These are phyloP conservation scores for Carex scoparia DNA, from an alignment of 176 grass and related monocot genomes.

Conservation along the genomic window DNA sequence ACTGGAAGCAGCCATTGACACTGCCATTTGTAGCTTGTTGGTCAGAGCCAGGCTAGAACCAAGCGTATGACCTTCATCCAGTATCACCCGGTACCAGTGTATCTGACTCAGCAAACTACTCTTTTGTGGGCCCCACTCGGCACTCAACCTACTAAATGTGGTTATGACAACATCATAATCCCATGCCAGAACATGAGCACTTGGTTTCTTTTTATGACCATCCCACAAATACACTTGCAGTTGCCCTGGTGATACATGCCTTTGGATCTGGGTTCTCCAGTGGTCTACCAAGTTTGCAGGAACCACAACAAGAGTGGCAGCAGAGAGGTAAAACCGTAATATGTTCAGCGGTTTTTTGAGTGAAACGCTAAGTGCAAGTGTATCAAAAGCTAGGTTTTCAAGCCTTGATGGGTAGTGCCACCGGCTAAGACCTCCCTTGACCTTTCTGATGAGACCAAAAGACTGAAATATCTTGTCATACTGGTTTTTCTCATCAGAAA, in stretches of 20 bases:
- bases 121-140: constrained; percentile 79
- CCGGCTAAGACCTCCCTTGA: constrained; percentile 43
- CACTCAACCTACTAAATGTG: constrained; percentile 86
- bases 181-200: constrained; percentile 85
- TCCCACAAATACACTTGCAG: constrained; percentile 67
- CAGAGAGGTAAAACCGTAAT: constrained; percentile 72
- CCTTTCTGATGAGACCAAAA: constrained; percentile 78
- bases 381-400: constrained; percentile 83
- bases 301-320: constrained; percentile 83
- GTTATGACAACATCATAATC: constrained; percentile 94
- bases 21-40: constrained; percentile 94
- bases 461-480: constrained; percentile 91
- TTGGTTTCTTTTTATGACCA: constrained; percentile 51
- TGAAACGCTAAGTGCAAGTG: constrained; percentile 59
- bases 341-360: constrained; percentile 59
- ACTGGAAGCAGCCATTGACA: constrained; percentile 83
- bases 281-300: constrained; percentile 96
- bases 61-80: constrained; percentile 99
- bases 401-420: constrained; percentile 82
- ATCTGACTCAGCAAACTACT: constrained; percentile 78
- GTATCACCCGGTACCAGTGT: constrained; percentile 87
- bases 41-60: constrained; percentile 81
- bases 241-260: constrained; percentile 56
- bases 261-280: constrained; percentile 86
- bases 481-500: constrained; percentile 37